A percentile compares a stretch with the other conserved stretches of the same genome.
phyloP scores from a whole-genome alignment of 2,329 filamentous ascomycete genomes.

The Alternaria triticina region DNA sequence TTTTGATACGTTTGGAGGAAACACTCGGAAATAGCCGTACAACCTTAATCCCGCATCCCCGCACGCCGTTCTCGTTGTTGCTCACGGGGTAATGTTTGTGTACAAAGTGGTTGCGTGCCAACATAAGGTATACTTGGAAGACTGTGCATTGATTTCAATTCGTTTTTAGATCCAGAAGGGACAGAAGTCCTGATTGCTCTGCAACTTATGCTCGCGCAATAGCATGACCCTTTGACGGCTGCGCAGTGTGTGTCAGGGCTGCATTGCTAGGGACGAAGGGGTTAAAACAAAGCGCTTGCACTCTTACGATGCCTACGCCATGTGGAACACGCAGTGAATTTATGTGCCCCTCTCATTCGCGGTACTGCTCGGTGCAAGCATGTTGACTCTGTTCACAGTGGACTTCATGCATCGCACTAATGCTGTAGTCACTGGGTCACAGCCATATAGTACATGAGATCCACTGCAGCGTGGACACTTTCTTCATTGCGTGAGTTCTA shows the following conservation, averaged over 20 bases:
- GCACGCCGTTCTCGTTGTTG: background rate
- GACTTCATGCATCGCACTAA: background rate
- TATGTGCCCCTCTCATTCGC: background rate
- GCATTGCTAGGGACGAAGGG: background rate
- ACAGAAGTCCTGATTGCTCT: background rate
- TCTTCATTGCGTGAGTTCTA: background rate
- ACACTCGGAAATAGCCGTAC: background rate
- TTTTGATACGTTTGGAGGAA: background rate
- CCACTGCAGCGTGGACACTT: background rate
- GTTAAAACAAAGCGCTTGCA: background rate
- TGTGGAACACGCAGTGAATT: background rate
- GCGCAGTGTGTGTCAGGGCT: background rate
- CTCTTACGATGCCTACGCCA: background rate
- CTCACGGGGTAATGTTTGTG: background rate
- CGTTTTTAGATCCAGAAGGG: background rate
- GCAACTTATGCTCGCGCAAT: background rate
- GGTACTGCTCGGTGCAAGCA: background rate
- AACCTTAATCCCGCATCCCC: conserved; percentile 2
- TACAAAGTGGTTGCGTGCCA: background rate
- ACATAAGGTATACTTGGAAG: background rate
- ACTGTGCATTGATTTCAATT: background rate
- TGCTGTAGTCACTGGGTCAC: background rate
- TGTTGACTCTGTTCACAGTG: background rate
- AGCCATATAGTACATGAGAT: background rate
- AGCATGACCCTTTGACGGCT: background rate